phyloP scores from a whole-genome alignment of 495 filamentous ascomycete species.

The Penicillium longicatenatum region DNA sequence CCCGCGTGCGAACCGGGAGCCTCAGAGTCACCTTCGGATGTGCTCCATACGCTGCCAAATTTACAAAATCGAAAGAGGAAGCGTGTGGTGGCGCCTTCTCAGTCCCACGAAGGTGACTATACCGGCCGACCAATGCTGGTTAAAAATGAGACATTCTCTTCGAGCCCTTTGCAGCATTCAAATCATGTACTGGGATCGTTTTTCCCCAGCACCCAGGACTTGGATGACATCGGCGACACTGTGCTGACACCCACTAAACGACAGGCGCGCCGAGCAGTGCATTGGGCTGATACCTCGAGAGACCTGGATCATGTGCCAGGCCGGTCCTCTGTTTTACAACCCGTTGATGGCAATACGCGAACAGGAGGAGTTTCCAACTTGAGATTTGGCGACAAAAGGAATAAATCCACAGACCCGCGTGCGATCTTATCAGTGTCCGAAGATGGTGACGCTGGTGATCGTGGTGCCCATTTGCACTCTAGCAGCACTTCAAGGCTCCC shows the following conservation, averaged over 20 bases:
- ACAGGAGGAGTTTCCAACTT: neutral
- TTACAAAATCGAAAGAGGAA: conserved; percentile 26
- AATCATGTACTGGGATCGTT: conserved; percentile 8
- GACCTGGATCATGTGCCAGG: neutral
- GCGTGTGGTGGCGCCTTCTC: conserved; percentile 7
- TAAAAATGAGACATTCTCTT: conserved; percentile 37
- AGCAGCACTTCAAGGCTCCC: neutral
- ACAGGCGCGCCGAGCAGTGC: conserved; percentile 35
- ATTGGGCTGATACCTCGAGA: conserved; percentile 5
- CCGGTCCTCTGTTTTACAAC: conserved; percentile 21
- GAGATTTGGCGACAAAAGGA: conserved; percentile 11
- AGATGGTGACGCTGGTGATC: conserved; percentile 38
- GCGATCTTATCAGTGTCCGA: conserved; percentile 40
- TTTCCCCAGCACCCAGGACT: conserved; percentile 61
- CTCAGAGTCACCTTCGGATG: conserved; percentile 38
- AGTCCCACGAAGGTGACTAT: neutral
- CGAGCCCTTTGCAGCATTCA: conserved; percentile 39
- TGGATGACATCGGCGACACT: conserved; percentile 66
- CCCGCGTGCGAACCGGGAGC: neutral
- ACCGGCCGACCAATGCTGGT: conserved; percentile 24
- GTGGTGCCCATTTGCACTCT: neutral
- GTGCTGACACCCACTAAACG: conserved; percentile 65
- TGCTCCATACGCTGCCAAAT: conserved; percentile 33
- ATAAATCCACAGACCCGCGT: conserved; percentile 16
- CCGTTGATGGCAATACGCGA: conserved; percentile 27